Conservation (phyloP, 805 yeast genomes). For the Metschnikowia arizonensis region DNA sequence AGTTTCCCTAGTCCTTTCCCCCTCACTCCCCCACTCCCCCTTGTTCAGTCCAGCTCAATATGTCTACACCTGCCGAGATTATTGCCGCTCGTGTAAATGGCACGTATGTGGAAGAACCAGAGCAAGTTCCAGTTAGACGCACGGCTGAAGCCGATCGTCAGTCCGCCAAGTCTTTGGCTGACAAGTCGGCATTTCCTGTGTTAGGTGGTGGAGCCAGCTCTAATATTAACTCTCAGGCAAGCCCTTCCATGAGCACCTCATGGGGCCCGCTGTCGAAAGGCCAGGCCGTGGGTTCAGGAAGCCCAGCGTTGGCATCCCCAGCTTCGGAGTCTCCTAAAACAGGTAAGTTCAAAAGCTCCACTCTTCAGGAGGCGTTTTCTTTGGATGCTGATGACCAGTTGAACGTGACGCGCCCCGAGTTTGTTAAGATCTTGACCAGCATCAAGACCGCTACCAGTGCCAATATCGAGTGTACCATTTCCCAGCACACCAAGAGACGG, state of each 20-base stretch:
- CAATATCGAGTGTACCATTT: constrained; percentile 77
- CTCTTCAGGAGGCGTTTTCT: constrained; percentile 75
- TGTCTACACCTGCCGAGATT: constrained; percentile 48
- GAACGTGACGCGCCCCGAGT: constrained; percentile 58
- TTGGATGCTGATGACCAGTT: constrained; percentile 67
- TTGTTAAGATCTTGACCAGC: constrained; percentile 59
- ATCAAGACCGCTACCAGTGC: constrained; percentile 60
- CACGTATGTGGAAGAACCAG: constrained; percentile 17
- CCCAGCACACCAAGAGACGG: constrained; percentile 69
- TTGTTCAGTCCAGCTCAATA: constrained; percentile 12
- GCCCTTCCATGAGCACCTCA: constrained; percentile 26
- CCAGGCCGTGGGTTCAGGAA: constrained; percentile 14
- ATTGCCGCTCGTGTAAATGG: constrained; percentile 43
- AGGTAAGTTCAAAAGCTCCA: constrained; percentile 44
- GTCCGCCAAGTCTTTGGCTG: constrained; percentile 41
- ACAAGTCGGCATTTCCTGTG: constrained; percentile 61
- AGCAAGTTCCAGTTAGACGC: neutral
- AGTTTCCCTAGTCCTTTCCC: neutral
- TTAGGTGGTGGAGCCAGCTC: constrained; percentile 45
- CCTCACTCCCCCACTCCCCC: too few relatives aligned
- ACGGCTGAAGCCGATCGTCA: constrained; percentile 10
- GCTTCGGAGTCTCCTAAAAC: constrained; percentile 4
- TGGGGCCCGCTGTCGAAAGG: constrained; percentile 40
- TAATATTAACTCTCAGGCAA: constrained; percentile 10
- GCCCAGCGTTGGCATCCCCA: constrained; percentile 14